Evolutionary conservation across 148 eudicot species (phyloP).

Genomic region (Euryodendron excelsum): DNA sequence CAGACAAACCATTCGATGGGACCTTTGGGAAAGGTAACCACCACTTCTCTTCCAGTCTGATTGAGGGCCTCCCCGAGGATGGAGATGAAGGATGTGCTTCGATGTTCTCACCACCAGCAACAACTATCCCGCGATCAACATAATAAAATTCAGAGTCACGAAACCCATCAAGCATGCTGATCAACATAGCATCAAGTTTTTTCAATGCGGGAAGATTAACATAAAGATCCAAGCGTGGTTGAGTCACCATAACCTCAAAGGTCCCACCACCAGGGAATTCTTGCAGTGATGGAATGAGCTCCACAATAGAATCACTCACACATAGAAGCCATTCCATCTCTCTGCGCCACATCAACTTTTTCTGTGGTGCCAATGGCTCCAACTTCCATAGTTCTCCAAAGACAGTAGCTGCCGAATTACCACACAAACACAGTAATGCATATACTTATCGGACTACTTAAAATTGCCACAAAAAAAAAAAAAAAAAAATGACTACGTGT

Average conservation of each 20-base stretch:
- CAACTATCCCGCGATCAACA: slow-evolving; percentile 34
- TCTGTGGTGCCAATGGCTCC: slow-evolving; percentile 36
- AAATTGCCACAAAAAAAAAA: neutral
- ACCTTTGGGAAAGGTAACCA: slow-evolving; percentile 59
- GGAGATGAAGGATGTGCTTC: slow-evolving; percentile 17
- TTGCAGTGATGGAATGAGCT: slow-evolving; percentile 38
- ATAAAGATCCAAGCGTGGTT: slow-evolving; percentile 23
- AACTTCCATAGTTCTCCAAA: slow-evolving; percentile 46
- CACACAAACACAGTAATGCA: neutral
- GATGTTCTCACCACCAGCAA: slow-evolving; percentile 25
- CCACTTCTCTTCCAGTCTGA: slow-evolving; percentile 51
- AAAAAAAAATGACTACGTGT: no score
- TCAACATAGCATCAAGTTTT: slow-evolving; percentile 36
- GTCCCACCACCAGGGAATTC: slow-evolving; percentile 29
- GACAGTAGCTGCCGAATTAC: slow-evolving; percentile 26
- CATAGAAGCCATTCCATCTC: slow-evolving; percentile 42
- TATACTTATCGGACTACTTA: neutral
- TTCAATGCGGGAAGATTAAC: slow-evolving; percentile 41
- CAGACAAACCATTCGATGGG: slow-evolving; percentile 42
- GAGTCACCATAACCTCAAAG: slow-evolving; percentile 28
- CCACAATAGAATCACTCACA: slow-evolving; percentile 38
- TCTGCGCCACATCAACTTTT: slow-evolving; percentile 33
- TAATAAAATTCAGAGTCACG: slow-evolving; percentile 31
- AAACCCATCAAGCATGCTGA: slow-evolving; percentile 39
- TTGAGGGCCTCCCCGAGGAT: slow-evolving; percentile 25